Evolutionary conservation across 2,329 filamentous ascomycete genomes (phyloP).

Genomic region (Cordyceps tenuipes): DNA sequence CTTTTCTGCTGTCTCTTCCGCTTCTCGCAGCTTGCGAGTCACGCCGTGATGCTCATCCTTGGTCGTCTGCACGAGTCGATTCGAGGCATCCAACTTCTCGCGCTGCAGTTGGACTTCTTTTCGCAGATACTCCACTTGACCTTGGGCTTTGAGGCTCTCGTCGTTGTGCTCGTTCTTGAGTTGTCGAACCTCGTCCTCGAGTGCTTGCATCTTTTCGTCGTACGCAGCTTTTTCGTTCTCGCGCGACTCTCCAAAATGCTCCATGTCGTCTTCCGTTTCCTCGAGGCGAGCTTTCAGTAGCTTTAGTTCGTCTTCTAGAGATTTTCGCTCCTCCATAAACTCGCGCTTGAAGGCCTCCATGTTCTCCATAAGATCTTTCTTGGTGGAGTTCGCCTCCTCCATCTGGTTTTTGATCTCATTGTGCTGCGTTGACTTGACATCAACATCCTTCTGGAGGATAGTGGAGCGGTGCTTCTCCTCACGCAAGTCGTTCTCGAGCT

Average conservation of each 20-base stretch:
- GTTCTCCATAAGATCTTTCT: slow-evolving; percentile 88
- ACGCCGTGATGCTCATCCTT: slow-evolving; percentile 47
- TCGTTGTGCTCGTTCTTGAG: slow-evolving; percentile 49
- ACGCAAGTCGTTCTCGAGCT: slow-evolving; percentile 71
- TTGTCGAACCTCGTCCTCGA: slow-evolving; percentile 64
- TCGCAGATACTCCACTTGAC: slow-evolving; percentile 54
- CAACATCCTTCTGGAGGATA: slow-evolving; percentile 62
- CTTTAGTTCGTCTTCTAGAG: slow-evolving; percentile 72
- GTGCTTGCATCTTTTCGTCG: slow-evolving; percentile 57
- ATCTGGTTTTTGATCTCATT: slow-evolving; percentile 59
- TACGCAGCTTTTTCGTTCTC: slow-evolving; percentile 70
- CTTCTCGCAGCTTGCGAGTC: slow-evolving; percentile 40
- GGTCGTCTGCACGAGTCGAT: slow-evolving; percentile 46
- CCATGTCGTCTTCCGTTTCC: slow-evolving; percentile 86
- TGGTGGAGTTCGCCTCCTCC: slow-evolving; percentile 82
- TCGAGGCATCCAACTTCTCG: slow-evolving; percentile 50
- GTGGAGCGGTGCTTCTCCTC: slow-evolving; percentile 62
- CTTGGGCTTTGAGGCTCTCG: slow-evolving; percentile 49
- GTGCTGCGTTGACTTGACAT: slow-evolving; percentile 46
- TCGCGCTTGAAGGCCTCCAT: slow-evolving; percentile 88
- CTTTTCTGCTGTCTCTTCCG: slow-evolving; percentile 43
- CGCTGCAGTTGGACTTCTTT: slow-evolving; percentile 52
- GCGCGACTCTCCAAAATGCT: slow-evolving; percentile 71
- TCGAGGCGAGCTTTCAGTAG: slow-evolving; percentile 70
- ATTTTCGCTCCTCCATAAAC: slow-evolving; percentile 76